These are phyloP conservation scores for Arthroderma uncinatum DNA, from an alignment of 2,329 filamentous ascomycete genomes.

Conservation along the genomic window DNA sequence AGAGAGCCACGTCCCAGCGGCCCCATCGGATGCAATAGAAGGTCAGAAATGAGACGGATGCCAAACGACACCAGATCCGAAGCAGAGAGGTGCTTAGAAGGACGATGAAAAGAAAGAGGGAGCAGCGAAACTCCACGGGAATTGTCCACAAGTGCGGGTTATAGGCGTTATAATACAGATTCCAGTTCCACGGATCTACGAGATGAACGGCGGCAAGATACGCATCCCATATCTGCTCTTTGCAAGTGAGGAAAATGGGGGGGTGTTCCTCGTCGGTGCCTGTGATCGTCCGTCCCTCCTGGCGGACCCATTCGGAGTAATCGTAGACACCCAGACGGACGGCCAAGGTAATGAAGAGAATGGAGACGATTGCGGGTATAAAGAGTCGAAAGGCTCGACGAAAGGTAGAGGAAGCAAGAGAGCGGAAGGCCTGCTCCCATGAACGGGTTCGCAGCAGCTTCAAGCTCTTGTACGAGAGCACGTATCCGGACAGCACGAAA, in stretches of 20 bases:
- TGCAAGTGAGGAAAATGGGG: conserved; percentile 24
- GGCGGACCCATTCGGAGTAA: conserved; percentile 28
- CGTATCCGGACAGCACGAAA: conserved; percentile 40
- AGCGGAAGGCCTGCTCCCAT: conserved; percentile 32
- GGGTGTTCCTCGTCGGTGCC: conserved; percentile 37
- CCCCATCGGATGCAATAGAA: conserved; percentile 35
- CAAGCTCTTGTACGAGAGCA: conserved; percentile 34
- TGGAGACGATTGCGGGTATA: conserved; percentile 30
- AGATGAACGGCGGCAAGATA: conserved; percentile 26
- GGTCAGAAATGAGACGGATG: conserved; percentile 24
- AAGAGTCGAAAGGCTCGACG: conserved; percentile 35
- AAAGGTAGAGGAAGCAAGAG: conserved; percentile 34
- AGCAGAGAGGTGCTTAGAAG: conserved; percentile 33
- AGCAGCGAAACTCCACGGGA: conserved; percentile 36
- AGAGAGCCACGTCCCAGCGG: conserved; percentile 35
- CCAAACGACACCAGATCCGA: conserved; percentile 24
- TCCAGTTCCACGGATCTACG: conserved; percentile 31
- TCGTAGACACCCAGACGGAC: conserved; percentile 34
- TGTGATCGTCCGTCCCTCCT: conserved; percentile 28
- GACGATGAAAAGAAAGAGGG: conserved; percentile 34
- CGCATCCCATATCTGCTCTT: conserved; percentile 29
- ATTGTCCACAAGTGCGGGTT: conserved; percentile 40
- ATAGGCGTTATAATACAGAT: conserved; percentile 34
- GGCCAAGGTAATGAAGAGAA: conserved; percentile 29
- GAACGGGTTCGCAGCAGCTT: conserved; percentile 29